phyloP scores from a whole-genome alignment of 805 yeast species.

The Wilhelminamyces savonicus region DNA sequence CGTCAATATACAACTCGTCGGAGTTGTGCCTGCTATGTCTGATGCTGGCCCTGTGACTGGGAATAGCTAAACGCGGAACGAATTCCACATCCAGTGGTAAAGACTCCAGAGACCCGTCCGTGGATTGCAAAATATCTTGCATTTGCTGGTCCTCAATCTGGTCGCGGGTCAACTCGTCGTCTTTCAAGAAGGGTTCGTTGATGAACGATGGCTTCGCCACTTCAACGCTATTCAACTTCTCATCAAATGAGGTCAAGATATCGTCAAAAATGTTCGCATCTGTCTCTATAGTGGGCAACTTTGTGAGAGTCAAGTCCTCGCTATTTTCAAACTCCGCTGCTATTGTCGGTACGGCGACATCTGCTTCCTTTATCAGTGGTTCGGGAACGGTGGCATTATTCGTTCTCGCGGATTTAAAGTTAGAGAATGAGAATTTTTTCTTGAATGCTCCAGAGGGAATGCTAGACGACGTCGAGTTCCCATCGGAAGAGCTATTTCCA shows the following conservation, averaged over 20 bases:
- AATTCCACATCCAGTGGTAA: slow-evolving; percentile 7
- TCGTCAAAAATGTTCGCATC: slow-evolving; percentile 24
- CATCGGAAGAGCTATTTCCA: no score
- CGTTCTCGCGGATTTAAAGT: no score
- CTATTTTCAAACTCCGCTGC: no score
- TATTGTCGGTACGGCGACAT: no score
- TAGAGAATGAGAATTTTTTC: no score
- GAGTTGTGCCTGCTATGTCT: slow-evolving; percentile 5
- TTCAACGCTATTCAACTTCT: slow-evolving; percentile 9
- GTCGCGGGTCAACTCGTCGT: slow-evolving; percentile 36
- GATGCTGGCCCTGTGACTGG: no score
- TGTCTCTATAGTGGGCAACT: slow-evolving; percentile 21
- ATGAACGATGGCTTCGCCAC: slow-evolving; percentile 1
- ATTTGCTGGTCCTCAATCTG: slow-evolving; percentile 35
- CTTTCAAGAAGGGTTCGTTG: slow-evolving; percentile 26
- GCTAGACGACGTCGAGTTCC: no score
- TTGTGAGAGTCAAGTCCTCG: slow-evolving; percentile 1
- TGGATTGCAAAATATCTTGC: slow-evolving; percentile 13
- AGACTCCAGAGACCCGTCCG: slow-evolving; percentile 8
- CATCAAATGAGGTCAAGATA: slow-evolving; percentile 20
- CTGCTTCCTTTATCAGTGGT: no score
- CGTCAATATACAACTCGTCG: slow-evolving; percentile 25
- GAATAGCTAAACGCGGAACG: no score
- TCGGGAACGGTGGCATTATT: no score
- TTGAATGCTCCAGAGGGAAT: no score